These are phyloP conservation scores for Kurtzmaniella quercitrusa DNA, from an alignment of 1,139 yeast species.

Conservation along the genomic window DNA sequence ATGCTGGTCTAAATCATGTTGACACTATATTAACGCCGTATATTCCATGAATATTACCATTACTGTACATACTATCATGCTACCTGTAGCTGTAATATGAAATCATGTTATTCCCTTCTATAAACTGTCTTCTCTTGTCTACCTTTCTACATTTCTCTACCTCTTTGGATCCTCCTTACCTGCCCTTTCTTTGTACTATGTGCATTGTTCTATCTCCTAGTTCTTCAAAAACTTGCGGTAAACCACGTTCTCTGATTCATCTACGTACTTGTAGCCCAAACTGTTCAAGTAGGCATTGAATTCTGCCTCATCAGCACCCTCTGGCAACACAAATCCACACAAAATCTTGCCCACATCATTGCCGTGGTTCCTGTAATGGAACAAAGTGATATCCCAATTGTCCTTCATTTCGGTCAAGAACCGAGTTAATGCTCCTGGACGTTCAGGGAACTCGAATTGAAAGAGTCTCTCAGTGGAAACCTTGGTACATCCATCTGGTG, in stretches of 20 bases:
- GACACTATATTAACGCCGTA: too few relatives aligned
- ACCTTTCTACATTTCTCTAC: too few relatives aligned
- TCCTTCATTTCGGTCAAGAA: constrained; percentile 69
- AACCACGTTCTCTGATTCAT: constrained; percentile 81
- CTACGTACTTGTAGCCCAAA: constrained; percentile 72
- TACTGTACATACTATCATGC: too few relatives aligned
- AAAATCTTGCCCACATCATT: constrained; percentile 89
- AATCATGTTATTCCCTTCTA: too few relatives aligned
- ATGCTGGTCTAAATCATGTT: too few relatives aligned
- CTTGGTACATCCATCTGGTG: constrained; percentile 30
- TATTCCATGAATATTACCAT: too few relatives aligned
- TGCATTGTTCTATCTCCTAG: constrained; percentile 1
- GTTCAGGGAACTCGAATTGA: constrained; percentile 93
- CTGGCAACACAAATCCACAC: constrained; percentile 86
- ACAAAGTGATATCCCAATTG: constrained; percentile 88
- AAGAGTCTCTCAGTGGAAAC: constrained; percentile 71
- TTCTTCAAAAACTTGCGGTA: constrained; percentile 64
- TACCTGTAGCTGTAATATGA: too few relatives aligned
- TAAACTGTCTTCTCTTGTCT: too few relatives aligned
- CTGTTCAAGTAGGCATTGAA: constrained; percentile 66
- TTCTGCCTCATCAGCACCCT: constrained; percentile 53
- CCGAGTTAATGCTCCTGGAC: constrained; percentile 87
- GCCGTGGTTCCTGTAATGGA: constrained; percentile 96
- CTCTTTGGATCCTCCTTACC: not conserved
- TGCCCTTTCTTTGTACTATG: too few relatives aligned